Conservation (phyloP, 73 alveolate species). For the Tetrahymena thermophila region DNA sequence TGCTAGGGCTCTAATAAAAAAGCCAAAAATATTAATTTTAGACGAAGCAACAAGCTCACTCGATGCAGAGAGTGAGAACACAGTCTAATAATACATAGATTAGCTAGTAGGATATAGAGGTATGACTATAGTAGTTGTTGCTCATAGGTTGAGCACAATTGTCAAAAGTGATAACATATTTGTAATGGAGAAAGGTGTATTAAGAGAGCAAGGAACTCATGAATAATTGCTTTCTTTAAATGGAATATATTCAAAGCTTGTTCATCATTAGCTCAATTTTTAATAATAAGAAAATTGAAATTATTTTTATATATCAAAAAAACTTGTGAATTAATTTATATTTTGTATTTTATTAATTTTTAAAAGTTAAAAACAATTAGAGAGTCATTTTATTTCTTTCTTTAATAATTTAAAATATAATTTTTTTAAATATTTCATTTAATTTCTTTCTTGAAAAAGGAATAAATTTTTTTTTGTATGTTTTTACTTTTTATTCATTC, state of each 20-base stretch:
- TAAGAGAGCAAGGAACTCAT: constrained; percentile 66
- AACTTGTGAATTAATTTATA: too few relatives aligned
- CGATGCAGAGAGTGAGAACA: constrained; percentile 34
- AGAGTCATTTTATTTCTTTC: too few relatives aligned
- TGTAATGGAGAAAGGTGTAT: constrained; percentile 60
- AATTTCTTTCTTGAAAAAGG: too few relatives aligned
- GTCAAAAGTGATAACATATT: constrained; percentile 59
- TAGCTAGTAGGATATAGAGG: constrained; percentile 12
- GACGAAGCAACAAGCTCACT: constrained; percentile 60
- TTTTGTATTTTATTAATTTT: too few relatives aligned
- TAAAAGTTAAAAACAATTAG: too few relatives aligned
- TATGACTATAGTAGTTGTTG: constrained; percentile 58
- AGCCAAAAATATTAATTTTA: constrained; percentile 20
- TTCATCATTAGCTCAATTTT: neutral
- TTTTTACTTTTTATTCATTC: too few relatives aligned
- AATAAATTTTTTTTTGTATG: too few relatives aligned
- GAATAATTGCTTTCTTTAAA: constrained; percentile 35
- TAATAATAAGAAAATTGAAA: neutral
- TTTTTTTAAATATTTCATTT: too few relatives aligned
- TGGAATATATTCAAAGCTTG: constrained; percentile 30
- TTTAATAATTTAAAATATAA: too few relatives aligned
- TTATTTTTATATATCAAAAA: too few relatives aligned
- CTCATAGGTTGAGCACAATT: constrained; percentile 67
- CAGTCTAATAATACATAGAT: constrained; percentile 24
- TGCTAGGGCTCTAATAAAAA: neutral